Evolutionary conservation across 1,284 basidiomycete species (phyloP), one percentile per base, ranked within the genome.

Genomic region (Ganoderma sp.): DNA sequence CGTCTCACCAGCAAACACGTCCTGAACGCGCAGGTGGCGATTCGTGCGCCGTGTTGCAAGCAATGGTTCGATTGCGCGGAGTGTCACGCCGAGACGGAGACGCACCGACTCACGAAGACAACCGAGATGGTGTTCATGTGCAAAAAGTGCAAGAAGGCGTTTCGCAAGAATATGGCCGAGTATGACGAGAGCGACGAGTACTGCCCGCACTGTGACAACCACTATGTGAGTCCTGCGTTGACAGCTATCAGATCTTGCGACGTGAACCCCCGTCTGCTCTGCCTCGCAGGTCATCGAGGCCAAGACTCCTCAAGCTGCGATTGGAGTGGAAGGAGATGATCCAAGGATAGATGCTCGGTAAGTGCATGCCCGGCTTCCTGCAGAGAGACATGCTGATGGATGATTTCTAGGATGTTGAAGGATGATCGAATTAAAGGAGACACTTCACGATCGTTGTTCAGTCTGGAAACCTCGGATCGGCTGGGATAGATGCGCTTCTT

Each of bases 151-250:
- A 94, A 93, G 79, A 97, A 97, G 81, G 96, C 95, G 1, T 99
- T 99, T 80, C 83, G 97, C 70, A 99, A 99, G 81, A 95, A 98
- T 79, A 95, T 98, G 91, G 74, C 84, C 0, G 82, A 80, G 37
- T 99, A 95, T 77, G 98, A 99, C 76, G 96, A 98, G 78, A 94
- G 94, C 73, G 97, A 99, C 78, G 97, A 99, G 81, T 99, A 91
- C 79, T 99, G 98, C 78, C 97, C 98, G 0, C 93, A 98, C 81
- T 99, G 97, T 78, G 96, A 98, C 80, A 99, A 99, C 78, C 95
- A 97, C 78, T 99, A 96, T 79, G 97, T 97, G 79, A 75, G 92
- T 84, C n/a, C 39, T 42, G 22, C 34, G 22, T 25, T 39, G 43
- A 48, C 56, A 12, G 43, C 25, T 17, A 39, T 37, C 22, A 66